Percentiles rank a stretch among this genome's conserved stretches.
These are phyloP conservation scores for Fusarium sterilihyphosum DNA, from an alignment of 2,329 filamentous ascomycete species.

Conservation along the genomic window DNA sequence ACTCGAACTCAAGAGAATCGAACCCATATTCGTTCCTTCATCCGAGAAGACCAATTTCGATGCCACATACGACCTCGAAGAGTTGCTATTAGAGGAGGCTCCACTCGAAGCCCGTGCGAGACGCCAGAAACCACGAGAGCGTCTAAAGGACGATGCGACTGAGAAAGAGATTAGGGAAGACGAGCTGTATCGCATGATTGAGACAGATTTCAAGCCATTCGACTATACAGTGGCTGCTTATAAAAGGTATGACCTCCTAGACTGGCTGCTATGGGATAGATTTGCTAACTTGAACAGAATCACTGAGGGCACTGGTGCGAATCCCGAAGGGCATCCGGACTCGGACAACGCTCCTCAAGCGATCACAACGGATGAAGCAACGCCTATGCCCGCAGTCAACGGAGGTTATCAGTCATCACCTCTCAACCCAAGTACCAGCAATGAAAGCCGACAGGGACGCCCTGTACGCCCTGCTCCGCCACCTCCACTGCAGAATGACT, in stretches of 20 bases:
- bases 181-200: constrained; percentile 92
- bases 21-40: constrained; percentile 91
- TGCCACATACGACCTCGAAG: constrained; percentile 96
- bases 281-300: constrained; percentile 49
- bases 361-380: constrained; percentile 62
- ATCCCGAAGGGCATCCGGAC: constrained; percentile 20
- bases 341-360: constrained; percentile 53
- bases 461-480: constrained; percentile 49
- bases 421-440: constrained; percentile 41
- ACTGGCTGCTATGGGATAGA: too few relatives aligned
- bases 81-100: constrained; percentile 91
- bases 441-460: constrained; percentile 40
- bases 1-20: constrained; percentile 85
- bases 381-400: constrained; percentile 50
- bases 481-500: constrained; percentile 59
- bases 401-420: constrained; percentile 40
- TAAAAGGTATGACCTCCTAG: constrained; percentile 67
- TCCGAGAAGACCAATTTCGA: constrained; percentile 99
- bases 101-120: constrained; percentile 91
- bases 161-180: constrained; percentile 95
- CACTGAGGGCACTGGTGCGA: constrained; percentile 44
- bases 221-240: constrained; percentile 90
- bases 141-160: constrained; percentile 92
- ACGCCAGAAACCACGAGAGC: constrained; percentile 91
- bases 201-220: constrained; percentile 92